Evolutionary conservation across 2,329 filamentous ascomycete genomes (phyloP), one percentile per base, ranked within the genome.

Genomic region (Fusarium illudens): DNA sequence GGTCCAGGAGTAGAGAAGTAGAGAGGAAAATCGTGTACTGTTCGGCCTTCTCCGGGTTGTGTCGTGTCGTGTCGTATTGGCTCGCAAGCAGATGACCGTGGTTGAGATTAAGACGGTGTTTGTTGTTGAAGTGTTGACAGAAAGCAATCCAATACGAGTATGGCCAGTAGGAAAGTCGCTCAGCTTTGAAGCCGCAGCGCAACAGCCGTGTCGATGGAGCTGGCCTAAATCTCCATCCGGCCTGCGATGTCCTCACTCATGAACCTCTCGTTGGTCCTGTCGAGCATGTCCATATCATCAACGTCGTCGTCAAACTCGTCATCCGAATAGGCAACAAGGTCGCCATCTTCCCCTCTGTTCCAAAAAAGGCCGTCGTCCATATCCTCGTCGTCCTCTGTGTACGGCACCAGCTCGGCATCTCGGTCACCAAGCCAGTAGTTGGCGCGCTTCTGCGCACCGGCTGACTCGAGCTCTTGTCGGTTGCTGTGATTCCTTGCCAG

Each of bases 401-500:
- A 78, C 4, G 78, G 78, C 5, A 86, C 76, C 30, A 84, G 76
- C 71, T 84, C 81, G 6, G 83, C 85, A 54, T 85, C 80, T 53
- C 82, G 84, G 64, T 93, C 89, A 39, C 94, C 93, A 4, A 97
- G 86, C 95, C 94, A 97, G 79, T 93, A 97, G 64, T 87, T 88
- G 13, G 93, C 93, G 48, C 94, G 90, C 82, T 97, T 97, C 73
- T 76, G 73, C 4, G 78, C 77, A 11, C 77, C 76, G 12, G 72
- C 74, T 11, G 79, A 79, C 62, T 79, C 79, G 36, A 80, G 61
- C 19, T 70, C 74, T 22, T 60, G 64, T 51, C 54, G 66, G 42
- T 54, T 70, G 62, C 46, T 73, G 66, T 75, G 74, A 37, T 70
- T 73, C n/a, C 68, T 72, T 39, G 68, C 74, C 22, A 75, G 60